Percentiles rank a stretch among this genome's conserved stretches.
Evolutionary conservation across 139 green algal species (phyloP).

Genomic region (Chlamydomonas sp.): DNA sequence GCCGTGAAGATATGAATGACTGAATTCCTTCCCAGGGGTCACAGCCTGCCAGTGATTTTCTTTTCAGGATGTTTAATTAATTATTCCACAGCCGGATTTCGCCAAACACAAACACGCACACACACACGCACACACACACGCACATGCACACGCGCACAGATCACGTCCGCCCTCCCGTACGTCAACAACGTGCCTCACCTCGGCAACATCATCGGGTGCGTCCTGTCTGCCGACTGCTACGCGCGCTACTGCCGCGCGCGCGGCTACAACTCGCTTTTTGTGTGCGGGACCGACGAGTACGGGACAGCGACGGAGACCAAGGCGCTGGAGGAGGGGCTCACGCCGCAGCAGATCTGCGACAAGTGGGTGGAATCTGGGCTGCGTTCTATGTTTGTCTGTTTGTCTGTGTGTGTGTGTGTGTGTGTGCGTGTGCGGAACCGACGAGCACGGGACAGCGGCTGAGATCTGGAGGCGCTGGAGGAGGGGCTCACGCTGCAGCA

Average conservation of each 20-base stretch:
- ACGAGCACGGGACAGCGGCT: slow-evolving; percentile 97
- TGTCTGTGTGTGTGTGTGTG: no score
- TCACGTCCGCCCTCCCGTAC: slow-evolving; percentile 94
- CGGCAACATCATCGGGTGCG: slow-evolving; percentile 98
- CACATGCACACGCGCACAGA: slow-evolving; percentile 36
- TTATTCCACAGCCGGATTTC: no score
- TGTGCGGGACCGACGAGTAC: slow-evolving; percentile 98
- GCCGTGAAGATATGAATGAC: no score
- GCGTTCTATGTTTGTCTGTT: no score
- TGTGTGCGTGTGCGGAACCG: slow-evolving; percentile 96
- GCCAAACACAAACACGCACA: not conserved
- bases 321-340: slow-evolving; percentile 89
- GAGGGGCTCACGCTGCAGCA: slow-evolving; percentile 81
- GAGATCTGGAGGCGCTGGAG: slow-evolving; percentile 96
- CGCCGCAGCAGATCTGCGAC: slow-evolving; percentile 89
- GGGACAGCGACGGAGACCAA: slow-evolving; percentile 98
- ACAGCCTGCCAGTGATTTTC: no score
- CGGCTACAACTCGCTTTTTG: slow-evolving; percentile 86
- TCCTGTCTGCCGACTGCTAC: slow-evolving; percentile 90
- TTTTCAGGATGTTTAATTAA: no score
- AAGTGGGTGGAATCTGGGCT: no score
- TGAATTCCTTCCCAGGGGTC: no score
- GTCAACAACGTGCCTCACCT: slow-evolving; percentile 99
- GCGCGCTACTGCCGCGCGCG: slow-evolving; percentile 79
- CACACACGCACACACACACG: not conserved